These are phyloP conservation scores for Xylaria flabelliformis DNA, from an alignment of 495 filamentous ascomycete genomes.

Conservation along the genomic window DNA sequence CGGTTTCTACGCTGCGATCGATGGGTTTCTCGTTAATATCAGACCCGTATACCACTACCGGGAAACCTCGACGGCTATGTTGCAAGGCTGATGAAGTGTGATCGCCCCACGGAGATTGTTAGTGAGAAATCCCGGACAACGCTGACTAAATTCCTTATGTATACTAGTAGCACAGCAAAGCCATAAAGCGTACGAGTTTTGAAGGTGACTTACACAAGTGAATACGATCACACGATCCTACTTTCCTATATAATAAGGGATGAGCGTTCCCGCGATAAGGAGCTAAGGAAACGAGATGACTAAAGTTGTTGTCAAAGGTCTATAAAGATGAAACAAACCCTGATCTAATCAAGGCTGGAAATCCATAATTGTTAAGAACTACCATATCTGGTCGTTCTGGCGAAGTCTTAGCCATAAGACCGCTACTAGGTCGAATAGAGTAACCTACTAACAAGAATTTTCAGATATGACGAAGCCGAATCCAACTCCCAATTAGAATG, in stretches of 20 bases:
- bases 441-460: neutral
- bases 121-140: neutral
- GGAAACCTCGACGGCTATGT: neutral
- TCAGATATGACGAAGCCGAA: neutral
- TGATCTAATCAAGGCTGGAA: neutral
- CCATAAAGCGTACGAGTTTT: too few relatives aligned
- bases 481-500: neutral
- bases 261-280: neutral
- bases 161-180: too few relatives aligned
- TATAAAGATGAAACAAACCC: neutral
- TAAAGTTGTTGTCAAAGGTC: neutral
- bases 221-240: neutral
- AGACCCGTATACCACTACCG: neutral
- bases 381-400: neutral
- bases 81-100: neutral
- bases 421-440: neutral
- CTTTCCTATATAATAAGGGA: neutral
- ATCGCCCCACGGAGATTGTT: neutral
- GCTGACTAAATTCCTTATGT: neutral
- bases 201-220: too few relatives aligned
- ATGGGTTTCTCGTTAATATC: neutral
- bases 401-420: neutral
- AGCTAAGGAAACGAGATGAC: neutral
- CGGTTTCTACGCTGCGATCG: neutral
- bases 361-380: neutral